A percentile compares a stretch with the other conserved stretches of the same genome.
Evolutionary conservation across 2,329 filamentous ascomycete species (phyloP).

Genomic region (Penicillium brevicompactum): DNA sequence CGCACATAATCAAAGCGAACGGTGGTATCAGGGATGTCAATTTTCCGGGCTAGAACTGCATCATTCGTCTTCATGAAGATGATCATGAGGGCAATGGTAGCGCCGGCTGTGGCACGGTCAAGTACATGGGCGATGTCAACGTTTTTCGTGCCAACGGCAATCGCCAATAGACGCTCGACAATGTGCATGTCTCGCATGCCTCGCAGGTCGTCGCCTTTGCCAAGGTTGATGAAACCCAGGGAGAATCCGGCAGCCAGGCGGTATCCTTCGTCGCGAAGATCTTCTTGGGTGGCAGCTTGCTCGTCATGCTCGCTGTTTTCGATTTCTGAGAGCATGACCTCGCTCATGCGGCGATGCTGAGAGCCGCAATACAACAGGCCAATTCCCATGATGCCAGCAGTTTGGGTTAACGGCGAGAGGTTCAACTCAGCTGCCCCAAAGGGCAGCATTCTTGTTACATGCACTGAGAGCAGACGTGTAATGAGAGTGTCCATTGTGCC

Average conservation of each 20-base stretch:
- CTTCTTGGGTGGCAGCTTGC: slow-evolving; percentile 66
- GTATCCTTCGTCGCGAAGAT: slow-evolving; percentile 91
- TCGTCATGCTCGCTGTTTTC: slow-evolving; percentile 85
- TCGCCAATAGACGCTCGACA: slow-evolving; percentile 79
- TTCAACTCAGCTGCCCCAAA: slow-evolving; percentile 92
- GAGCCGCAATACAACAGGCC: slow-evolving; percentile 92
- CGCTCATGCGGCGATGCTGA: slow-evolving; percentile 96
- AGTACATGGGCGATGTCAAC: slow-evolving; percentile 90
- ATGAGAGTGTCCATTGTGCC: slow-evolving; percentile 98
- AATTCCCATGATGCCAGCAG: slow-evolving; percentile 95
- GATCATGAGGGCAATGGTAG: slow-evolving; percentile 83
- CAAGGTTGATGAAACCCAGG: slow-evolving; percentile 90
- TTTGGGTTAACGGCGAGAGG: slow-evolving; percentile 88
- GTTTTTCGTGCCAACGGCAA: slow-evolving; percentile 86
- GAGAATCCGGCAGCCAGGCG: slow-evolving; percentile 91
- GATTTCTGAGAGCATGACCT: slow-evolving; percentile 97
- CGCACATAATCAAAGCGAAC: slow-evolving; percentile 95
- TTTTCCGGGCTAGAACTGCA: slow-evolving; percentile 79
- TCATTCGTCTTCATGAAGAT: slow-evolving; percentile 99
- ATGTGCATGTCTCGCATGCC: slow-evolving; percentile 93
- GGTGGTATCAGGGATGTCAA: slow-evolving; percentile 87
- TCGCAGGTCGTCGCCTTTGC: slow-evolving; percentile 82
- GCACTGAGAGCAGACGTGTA: slow-evolving; percentile 88
- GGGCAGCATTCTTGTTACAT: slow-evolving; percentile 92
- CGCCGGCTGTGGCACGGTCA: slow-evolving; percentile 90